Base-by-base conservation (phyloP, 2,329 filamentous ascomycete species). In the Fusarium irregulare region DNA sequence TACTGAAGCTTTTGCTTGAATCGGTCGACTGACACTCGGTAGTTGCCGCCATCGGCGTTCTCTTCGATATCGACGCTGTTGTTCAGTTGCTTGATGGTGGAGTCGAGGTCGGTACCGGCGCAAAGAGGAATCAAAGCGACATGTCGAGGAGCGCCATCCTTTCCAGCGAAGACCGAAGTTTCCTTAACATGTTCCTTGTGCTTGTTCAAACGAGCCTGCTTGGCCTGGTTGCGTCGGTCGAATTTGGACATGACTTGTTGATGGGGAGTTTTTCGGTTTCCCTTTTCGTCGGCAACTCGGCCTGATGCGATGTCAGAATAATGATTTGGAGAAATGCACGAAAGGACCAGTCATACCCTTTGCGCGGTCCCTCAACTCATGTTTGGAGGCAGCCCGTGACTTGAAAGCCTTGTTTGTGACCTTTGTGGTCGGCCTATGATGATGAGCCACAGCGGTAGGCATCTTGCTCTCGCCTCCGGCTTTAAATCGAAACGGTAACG, bases 191-290 rank as follows among this genome's bases (percentile, higher is more conserved):
- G 92, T 75, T 96, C 93, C 77, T 90, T 90, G 77, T 94, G 90
- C 81, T 98, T 98, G 73, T 90, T 86, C 67, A 92, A 84, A 76
- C 95, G 92, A 80, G 91, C 90, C 84, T 99, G 96, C 81, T 95
- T 95, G 74, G 93, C 93, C 84, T 97, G 93, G 81, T 99, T 98
- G 75, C 93, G 91, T 64, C 96, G 92, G 81, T 97, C 94, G 79
- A 99, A 88, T 82, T 98, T 99, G 63, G 94, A 97, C 93, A 98
- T 95, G 82, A 98, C 89, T 83, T 97, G 93, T 80, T 99, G 96
- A 80, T 97, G 93, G 58, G 93, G 93, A 18, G 95, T 97, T 81
- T 93, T 97, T 77, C 95, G 90, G 75, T 86, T 85, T 66, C 91
- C 91, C 75, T 87, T 89, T 77, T 97, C 92, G 76, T 88, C 83